phyloP scores from a whole-genome alignment of 2,329 filamentous ascomycete species.

The Pseudomassariella vexata region DNA sequence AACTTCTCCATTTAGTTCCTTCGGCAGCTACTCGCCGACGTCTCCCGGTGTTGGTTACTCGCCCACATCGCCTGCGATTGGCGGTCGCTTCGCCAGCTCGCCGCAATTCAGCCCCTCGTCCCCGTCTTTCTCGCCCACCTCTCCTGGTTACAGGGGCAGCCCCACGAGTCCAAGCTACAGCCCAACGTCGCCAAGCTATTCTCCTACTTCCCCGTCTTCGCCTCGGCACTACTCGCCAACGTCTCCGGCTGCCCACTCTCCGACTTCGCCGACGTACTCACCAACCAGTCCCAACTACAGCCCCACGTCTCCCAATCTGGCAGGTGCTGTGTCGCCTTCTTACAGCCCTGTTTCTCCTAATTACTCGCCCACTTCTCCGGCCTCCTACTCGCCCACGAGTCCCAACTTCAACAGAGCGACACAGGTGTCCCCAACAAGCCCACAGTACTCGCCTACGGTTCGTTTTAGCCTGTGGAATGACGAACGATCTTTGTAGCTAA shows the following conservation, averaged over 20 bases:
- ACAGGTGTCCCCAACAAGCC: slow-evolving; percentile 60
- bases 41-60: slow-evolving; percentile 72
- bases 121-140: slow-evolving; percentile 54
- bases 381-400: slow-evolving; percentile 58
- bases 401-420: slow-evolving; percentile 53
- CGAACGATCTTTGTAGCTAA: slow-evolving; percentile 23
- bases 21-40: slow-evolving; percentile 65
- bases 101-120: slow-evolving; percentile 60
- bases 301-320: slow-evolving; percentile 57
- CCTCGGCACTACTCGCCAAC: slow-evolving; percentile 59
- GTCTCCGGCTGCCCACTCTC: slow-evolving; percentile 71
- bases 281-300: slow-evolving; percentile 68
- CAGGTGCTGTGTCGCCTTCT: slow-evolving; percentile 47
- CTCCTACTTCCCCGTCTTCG: slow-evolving; percentile 53
- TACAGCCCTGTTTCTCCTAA: slow-evolving; percentile 69
- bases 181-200: slow-evolving; percentile 61
- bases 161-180: slow-evolving; percentile 57
- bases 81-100: slow-evolving; percentile 51
- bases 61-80: slow-evolving; percentile 66
- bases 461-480: too few species aligned
- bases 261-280: slow-evolving; percentile 68
- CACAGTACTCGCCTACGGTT: slow-evolving; percentile 65
- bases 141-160: slow-evolving; percentile 44
- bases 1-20: slow-evolving; percentile 54
- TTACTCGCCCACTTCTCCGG: slow-evolving; percentile 70